These are phyloP conservation scores for Asterionellopsis glacialis DNA, from an alignment of 108 stramenopile species.

Conservation along the genomic window DNA sequence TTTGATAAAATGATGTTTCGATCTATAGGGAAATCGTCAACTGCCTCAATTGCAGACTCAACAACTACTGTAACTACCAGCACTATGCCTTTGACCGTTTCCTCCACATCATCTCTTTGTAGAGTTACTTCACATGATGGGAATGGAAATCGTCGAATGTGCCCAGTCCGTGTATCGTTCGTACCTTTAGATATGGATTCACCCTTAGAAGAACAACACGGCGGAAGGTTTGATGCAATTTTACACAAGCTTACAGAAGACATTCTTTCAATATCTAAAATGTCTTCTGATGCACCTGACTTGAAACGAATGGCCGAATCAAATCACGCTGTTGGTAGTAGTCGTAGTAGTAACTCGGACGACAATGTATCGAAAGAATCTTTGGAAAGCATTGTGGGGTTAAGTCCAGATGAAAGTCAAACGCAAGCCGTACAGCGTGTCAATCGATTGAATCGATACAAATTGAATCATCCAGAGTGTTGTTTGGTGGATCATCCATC, in stretches of 20 bases:
- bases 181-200: slow-evolving; percentile 75
- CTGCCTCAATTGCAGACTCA: neutral
- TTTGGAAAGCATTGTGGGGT: neutral
- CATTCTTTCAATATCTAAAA: slow-evolving; percentile 56
- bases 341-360: neutral
- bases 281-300: slow-evolving; percentile 4
- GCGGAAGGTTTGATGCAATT: slow-evolving; percentile 76
- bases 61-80: slow-evolving; percentile 3
- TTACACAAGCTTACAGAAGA: slow-evolving; percentile 87
- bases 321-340: no score
- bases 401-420: slow-evolving; percentile 17
- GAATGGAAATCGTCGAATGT: slow-evolving; percentile 1
- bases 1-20: slow-evolving; percentile 42
- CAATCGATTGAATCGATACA: slow-evolving; percentile 58
- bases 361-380: slow-evolving; percentile 6
- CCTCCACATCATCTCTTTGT: neutral
- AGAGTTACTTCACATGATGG: neutral
- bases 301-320: neutral
- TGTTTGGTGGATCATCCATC: slow-evolving; percentile 71
- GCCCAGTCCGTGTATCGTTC: slow-evolving; percentile 70
- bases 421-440: slow-evolving; percentile 51
- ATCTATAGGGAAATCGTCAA: slow-evolving; percentile 41
- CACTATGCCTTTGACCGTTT: neutral
- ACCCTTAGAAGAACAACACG: slow-evolving; percentile 79
- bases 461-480: slow-evolving; percentile 55